These are phyloP conservation scores for Stereocaulon alpinum DNA, from an alignment of 495 filamentous ascomycete species.

Conservation along the genomic window DNA sequence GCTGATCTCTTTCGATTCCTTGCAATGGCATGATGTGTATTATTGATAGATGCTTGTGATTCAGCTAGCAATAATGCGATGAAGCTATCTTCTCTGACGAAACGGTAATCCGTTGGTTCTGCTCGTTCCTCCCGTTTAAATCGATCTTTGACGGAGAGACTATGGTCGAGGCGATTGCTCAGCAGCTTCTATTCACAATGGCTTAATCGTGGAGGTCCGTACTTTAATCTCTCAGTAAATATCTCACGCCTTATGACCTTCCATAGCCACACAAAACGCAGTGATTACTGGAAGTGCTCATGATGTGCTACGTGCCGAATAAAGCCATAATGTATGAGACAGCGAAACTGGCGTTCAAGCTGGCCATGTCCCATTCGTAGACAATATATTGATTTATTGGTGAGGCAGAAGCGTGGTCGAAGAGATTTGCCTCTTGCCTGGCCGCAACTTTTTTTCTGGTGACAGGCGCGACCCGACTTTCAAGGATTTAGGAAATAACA, in stretches of 20 bases:
- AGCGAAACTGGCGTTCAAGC: no score
- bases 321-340: no score
- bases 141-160: not conserved
- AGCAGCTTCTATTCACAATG: no score
- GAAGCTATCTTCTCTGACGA: no score
- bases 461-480: not conserved
- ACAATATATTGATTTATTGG: not conserved
- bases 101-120: not conserved
- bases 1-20: conserved; percentile 6
- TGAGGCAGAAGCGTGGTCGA: not conserved
- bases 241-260: no score
- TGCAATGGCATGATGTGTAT: not conserved
- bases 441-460: not conserved
- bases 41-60: not conserved
- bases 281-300: no score
- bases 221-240: no score
- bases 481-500: conserved; percentile 10
- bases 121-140: not conserved
- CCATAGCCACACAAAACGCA: no score
- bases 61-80: conserved; percentile 1
- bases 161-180: no score
- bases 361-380: not conserved
- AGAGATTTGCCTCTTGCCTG: not conserved
- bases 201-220: no score
- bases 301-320: no score